Percentiles rank a stretch among this genome's conserved stretches.
phyloP scores from a whole-genome alignment of 2,329 filamentous ascomycete genomes.

The Beauveria australis region DNA sequence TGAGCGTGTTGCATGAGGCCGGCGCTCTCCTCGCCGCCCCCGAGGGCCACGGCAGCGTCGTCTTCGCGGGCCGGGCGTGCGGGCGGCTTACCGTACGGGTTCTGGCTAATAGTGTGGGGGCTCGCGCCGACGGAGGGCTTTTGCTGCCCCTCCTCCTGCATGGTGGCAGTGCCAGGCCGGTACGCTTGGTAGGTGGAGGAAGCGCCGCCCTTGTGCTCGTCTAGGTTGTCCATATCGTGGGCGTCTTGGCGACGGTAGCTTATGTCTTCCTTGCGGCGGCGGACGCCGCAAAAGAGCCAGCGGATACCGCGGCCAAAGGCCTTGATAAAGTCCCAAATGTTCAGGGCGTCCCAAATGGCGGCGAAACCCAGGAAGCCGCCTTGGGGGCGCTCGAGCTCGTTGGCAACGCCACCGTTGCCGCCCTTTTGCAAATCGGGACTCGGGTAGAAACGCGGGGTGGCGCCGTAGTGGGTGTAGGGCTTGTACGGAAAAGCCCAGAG shows the following conservation, averaged over 20 bases:
- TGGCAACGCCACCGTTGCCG: conserved; percentile 31
- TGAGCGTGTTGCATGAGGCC: conserved; percentile 34
- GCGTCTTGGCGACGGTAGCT: conserved; percentile 37
- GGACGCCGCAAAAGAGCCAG: conserved; percentile 72
- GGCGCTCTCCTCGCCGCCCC: conserved; percentile 29
- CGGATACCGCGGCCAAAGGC: conserved; percentile 67
- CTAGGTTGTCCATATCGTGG: conserved; percentile 31
- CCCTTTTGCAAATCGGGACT: conserved; percentile 32
- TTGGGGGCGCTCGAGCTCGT: conserved; percentile 41
- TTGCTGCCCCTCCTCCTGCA: conserved; percentile 14
- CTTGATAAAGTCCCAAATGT: conserved; percentile 77
- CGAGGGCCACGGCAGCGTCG: conserved; percentile 14
- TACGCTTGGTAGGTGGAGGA: conserved; percentile 17
- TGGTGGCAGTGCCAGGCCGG: conserved; percentile 24
- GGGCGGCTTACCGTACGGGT: conserved; percentile 27
- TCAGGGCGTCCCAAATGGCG: conserved; percentile 64
- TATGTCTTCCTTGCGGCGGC: conserved; percentile 45
- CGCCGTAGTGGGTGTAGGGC: conserved; percentile 47
- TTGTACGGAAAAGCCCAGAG: conserved; percentile 75
- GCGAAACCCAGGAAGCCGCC: conserved; percentile 57
- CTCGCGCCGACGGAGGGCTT: conserved; percentile 21
- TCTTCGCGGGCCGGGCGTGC: conserved; percentile 18
- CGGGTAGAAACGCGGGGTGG: conserved; percentile 40
- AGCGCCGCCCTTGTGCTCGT: conserved; percentile 19
- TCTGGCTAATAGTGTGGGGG: conserved; percentile 27